Conservation (phyloP, 1,284 basidiomycete species). For the Cryptococcus sp. region DNA sequence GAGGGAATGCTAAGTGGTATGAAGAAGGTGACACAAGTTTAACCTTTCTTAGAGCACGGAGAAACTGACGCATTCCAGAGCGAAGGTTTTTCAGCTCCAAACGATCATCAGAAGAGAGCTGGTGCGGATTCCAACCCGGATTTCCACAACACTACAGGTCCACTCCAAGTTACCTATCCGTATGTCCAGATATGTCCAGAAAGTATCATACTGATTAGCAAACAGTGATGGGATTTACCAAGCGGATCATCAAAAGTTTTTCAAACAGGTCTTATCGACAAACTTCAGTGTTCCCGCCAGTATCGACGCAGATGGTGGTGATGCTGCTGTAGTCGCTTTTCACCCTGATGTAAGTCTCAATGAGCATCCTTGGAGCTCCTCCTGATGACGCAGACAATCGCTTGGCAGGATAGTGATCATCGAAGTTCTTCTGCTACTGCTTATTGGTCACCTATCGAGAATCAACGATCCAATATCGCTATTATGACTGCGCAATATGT, state of each 20-base stretch:
- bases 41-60: neutral
- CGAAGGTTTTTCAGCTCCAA: slow-evolving; percentile 57
- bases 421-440: slow-evolving; percentile 50
- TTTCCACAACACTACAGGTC: slow-evolving; percentile 56
- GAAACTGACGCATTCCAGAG: slow-evolving; percentile 32
- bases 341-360: slow-evolving; percentile 13
- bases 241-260: slow-evolving; percentile 56
- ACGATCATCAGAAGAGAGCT: slow-evolving; percentile 51
- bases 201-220: slow-evolving; percentile 47
- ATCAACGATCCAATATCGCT: slow-evolving; percentile 40
- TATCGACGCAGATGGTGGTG: slow-evolving; percentile 57
- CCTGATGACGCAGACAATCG: slow-evolving; percentile 30
- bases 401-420: slow-evolving; percentile 40
- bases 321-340: slow-evolving; percentile 57
- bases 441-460: slow-evolving; percentile 49
- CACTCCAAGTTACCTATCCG: slow-evolving; percentile 53
- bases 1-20: slow-evolving; percentile 53
- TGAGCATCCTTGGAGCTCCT: neutral
- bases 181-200: neutral
- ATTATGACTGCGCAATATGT: slow-evolving; percentile 31
- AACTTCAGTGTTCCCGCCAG: slow-evolving; percentile 24
- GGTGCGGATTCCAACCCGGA: slow-evolving; percentile 51
- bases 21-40: slow-evolving; percentile 49
- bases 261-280: slow-evolving; percentile 52
- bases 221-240: slow-evolving; percentile 52